phyloP scores from a whole-genome alignment of 306 rosid genomes.

The Hippophae gyantsensis region DNA sequence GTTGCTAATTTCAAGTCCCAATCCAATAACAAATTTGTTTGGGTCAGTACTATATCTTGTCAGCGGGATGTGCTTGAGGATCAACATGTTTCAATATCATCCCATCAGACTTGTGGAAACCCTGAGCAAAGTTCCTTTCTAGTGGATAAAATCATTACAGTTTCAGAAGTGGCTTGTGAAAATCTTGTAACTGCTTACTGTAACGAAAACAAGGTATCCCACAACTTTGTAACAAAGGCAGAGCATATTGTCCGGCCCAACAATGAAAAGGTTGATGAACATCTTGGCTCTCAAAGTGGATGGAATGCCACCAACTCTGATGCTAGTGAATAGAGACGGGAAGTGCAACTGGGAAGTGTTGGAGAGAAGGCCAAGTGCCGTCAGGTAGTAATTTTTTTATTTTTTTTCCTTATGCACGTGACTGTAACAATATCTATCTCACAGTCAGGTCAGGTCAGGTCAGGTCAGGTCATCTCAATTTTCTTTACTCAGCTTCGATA shows the following conservation, averaged over 20 bases:
- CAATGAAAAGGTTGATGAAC: no score
- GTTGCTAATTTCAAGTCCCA: background rate
- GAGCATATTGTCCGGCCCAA: no score
- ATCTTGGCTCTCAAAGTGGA: no score
- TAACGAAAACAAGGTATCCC: slow-evolving; percentile 19
- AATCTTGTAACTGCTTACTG: slow-evolving; percentile 24
- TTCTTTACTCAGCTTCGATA: background rate
- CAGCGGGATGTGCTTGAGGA: slow-evolving; percentile 26
- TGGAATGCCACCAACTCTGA: no score
- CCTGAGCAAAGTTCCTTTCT: slow-evolving; percentile 40
- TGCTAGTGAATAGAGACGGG: no score
- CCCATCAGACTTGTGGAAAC: slow-evolving; percentile 34
- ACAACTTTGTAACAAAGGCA: slow-evolving; percentile 18
- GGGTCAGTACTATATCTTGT: slow-evolving; percentile 41
- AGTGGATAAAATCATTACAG: slow-evolving; percentile 51
- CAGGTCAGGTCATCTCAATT: background rate
- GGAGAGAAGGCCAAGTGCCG: no score
- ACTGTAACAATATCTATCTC: no score
- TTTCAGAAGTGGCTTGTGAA: slow-evolving; percentile 53
- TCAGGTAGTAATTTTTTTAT: no score
- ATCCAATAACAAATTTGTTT: background rate
- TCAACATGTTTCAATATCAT: slow-evolving; percentile 28
- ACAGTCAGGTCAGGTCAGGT: no score
- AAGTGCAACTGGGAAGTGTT: no score
- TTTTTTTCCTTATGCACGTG: no score